Evolutionary conservation across 768 basidiomycete genomes (phyloP), one percentile per base, ranked within the genome.

Genomic region (Psilocybe tampanensis): DNA sequence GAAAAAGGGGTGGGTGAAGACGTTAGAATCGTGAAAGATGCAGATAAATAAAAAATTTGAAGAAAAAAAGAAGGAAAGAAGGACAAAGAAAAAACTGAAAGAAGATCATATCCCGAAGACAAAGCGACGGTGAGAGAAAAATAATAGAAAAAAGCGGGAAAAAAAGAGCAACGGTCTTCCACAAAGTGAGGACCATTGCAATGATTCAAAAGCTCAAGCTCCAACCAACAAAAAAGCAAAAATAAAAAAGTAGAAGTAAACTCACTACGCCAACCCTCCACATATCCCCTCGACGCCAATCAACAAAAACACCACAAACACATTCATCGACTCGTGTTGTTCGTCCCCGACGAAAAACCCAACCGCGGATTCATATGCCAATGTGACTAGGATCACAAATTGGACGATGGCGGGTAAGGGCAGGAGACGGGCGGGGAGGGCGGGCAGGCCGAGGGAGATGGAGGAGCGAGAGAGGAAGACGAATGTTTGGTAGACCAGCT

Each of bases 381-480:
- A 76, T 15, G 79, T 72, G 22, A 84, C 59, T 32, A 96, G 80
- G 59, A 95, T 86, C 42, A 64, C 64, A 56, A 77, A 81, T 72
- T 97, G 95, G 12, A 89, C 67, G 34, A 93, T 71, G 0, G 93
- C 86, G 4, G 95, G 95, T 2, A 93, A 66, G 2, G 89, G 74
- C 12, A 98, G 82, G 8, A 92, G 72, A 0, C 72, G 76, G 17
- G 76, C 68, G 0, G 94, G 93, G 5, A 97, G 76, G 0, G 95
- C 84, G 0, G 92, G 92, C 11, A 97, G 60, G 12, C 92, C 92
- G 39, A 95, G 72, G 7, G 94, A 91, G 55, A 95, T 89, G 8
- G 92, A 89, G 0, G 95, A 96, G 3, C 95, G 89, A 5, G 95
- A 96, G 57, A 98, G 68, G 75, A 98, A 97, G 44, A 97, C 95